Conservation (phyloP, 2,329 filamentous ascomycete species). For the Neophaeococcomyces aloes region DNA sequence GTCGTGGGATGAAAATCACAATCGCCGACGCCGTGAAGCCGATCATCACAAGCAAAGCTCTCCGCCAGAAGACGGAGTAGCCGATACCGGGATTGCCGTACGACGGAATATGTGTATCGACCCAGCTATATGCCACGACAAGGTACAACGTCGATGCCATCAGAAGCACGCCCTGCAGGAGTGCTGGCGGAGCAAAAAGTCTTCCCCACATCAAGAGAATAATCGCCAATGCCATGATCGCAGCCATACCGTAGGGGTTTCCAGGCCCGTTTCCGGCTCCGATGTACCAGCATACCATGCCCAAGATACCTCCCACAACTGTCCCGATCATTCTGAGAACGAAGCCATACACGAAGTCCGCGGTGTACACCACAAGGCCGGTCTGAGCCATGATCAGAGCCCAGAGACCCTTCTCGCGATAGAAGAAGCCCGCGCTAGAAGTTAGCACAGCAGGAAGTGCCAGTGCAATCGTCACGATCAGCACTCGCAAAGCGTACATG, state of each 20-base stretch:
- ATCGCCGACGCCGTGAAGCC: slow-evolving; percentile 10
- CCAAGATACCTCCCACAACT: slow-evolving; percentile 38
- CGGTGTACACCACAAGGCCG: slow-evolving; percentile 39
- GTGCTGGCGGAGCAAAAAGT: slow-evolving; percentile 25
- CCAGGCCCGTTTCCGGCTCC: slow-evolving; percentile 39
- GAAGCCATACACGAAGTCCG: slow-evolving; percentile 41
- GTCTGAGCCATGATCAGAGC: slow-evolving; percentile 43
- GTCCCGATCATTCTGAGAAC: slow-evolving; percentile 35
- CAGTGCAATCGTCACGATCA: slow-evolving; percentile 37
- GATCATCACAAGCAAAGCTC: slow-evolving; percentile 34
- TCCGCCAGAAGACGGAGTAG: slow-evolving; percentile 41
- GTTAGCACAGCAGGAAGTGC: slow-evolving; percentile 36
- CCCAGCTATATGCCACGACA: slow-evolving; percentile 40
- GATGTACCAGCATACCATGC: slow-evolving; percentile 42
- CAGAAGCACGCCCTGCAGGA: slow-evolving; percentile 29
- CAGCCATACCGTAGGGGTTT: slow-evolving; percentile 42
- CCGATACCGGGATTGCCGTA: slow-evolving; percentile 41
- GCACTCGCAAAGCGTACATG: slow-evolving; percentile 40
- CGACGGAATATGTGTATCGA: slow-evolving; percentile 31
- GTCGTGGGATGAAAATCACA: slow-evolving; percentile 11
- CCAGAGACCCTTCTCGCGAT: slow-evolving; percentile 44
- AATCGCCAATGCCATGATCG: slow-evolving; percentile 28
- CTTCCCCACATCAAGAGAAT: slow-evolving; percentile 28
- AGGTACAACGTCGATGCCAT: slow-evolving; percentile 36
- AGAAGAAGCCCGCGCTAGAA: slow-evolving; percentile 39